phyloP scores from a whole-genome alignment of 2,329 filamentous ascomycete species.

The Incumbomyces lentus region DNA sequence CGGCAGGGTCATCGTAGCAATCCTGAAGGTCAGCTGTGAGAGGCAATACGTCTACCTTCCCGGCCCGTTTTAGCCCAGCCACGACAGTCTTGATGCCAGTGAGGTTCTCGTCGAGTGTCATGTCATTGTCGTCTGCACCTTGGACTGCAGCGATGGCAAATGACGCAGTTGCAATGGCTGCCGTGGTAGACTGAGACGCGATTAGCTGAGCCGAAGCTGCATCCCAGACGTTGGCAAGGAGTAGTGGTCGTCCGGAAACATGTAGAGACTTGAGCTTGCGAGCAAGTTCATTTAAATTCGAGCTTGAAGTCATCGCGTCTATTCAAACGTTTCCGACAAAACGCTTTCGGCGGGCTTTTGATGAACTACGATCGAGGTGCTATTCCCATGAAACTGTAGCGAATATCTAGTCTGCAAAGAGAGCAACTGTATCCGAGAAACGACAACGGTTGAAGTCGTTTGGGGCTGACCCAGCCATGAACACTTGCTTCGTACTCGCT shows the following conservation, averaged over 20 bases:
- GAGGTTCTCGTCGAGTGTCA: slow-evolving; percentile 44
- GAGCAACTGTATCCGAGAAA: too few species aligned
- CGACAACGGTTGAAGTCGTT: too few species aligned
- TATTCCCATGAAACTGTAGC: too few species aligned
- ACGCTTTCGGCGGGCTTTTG: too few species aligned
- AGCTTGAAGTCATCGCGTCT: background rate
- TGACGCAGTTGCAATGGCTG: slow-evolving; percentile 41
- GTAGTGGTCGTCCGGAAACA: slow-evolving; percentile 39
- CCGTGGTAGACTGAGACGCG: slow-evolving; percentile 25
- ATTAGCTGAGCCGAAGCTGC: slow-evolving; percentile 38
- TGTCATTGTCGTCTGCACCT: slow-evolving; percentile 38
- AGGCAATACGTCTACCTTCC: slow-evolving; percentile 23
- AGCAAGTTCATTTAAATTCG: slow-evolving; percentile 15
- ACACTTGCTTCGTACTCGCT: too few species aligned
- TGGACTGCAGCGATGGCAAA: slow-evolving; percentile 41
- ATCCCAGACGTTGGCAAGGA: slow-evolving; percentile 50
- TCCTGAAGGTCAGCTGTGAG: slow-evolving; percentile 52
- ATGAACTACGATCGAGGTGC: too few species aligned
- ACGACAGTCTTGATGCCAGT: slow-evolving; percentile 37
- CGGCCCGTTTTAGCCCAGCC: slow-evolving; percentile 26
- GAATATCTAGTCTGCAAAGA: too few species aligned
- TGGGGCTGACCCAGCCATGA: too few species aligned
- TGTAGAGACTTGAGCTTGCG: slow-evolving; percentile 37
- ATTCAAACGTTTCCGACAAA: too few species aligned
- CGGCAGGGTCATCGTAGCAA: slow-evolving; percentile 43